phyloP scores from a whole-genome alignment of 2,329 filamentous ascomycete species.

The Phaeophleospora eucalypticola region DNA sequence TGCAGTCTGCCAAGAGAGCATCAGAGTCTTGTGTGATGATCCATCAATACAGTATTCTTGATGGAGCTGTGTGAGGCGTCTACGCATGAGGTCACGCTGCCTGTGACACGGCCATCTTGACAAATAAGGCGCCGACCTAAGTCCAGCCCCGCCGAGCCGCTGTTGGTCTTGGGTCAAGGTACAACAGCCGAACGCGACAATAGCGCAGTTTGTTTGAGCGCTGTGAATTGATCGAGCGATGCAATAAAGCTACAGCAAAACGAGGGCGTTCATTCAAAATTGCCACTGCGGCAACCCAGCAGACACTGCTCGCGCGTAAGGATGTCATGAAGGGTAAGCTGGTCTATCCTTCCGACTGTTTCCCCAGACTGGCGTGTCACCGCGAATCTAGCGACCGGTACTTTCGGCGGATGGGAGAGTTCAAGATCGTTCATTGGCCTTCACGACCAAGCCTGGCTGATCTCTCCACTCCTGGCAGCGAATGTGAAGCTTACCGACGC shows the following conservation, averaged over 20 bases:
- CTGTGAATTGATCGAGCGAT: background rate
- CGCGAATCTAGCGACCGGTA: conserved; percentile 3
- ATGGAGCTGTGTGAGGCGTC: too few relatives aligned
- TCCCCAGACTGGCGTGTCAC: background rate
- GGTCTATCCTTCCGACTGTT: background rate
- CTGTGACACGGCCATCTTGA: background rate
- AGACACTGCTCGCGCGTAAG: conserved; percentile 4
- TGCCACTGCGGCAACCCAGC: background rate
- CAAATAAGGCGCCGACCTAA: conserved; percentile 1
- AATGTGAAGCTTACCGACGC: conserved; percentile 10
- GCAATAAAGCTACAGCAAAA: conserved; percentile 1
- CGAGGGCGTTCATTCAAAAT: too few relatives aligned
- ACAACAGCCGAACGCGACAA: background rate
- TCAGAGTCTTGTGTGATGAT: background rate
- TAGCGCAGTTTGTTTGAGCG: background rate
- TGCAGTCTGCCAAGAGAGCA: background rate
- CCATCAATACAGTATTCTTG: too few relatives aligned
- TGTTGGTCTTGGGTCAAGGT: background rate
- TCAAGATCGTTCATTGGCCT: conserved; percentile 13
- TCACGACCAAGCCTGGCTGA: conserved; percentile 3
- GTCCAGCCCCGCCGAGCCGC: background rate
- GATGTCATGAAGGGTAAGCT: conserved; percentile 1
- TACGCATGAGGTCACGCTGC: conserved; percentile 5
- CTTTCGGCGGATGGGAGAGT: conserved; percentile 17
- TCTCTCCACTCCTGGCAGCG: conserved; percentile 15